Percentiles rank a stretch among this genome's conserved stretches.
Evolutionary conservation across 768 basidiomycete genomes (phyloP).

Genomic region (Coprinellus aureogranulatus): DNA sequence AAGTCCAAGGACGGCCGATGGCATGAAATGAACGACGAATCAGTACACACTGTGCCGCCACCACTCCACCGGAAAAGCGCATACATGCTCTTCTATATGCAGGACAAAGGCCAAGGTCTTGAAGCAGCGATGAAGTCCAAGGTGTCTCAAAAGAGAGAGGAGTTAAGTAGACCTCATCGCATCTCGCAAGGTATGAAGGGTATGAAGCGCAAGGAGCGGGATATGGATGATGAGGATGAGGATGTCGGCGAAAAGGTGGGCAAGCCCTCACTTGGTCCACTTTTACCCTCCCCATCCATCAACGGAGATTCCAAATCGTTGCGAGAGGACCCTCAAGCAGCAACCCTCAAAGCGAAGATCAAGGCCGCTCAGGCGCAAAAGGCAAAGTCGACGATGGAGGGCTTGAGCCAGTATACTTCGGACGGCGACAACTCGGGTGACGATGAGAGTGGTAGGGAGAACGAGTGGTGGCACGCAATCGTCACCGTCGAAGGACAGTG

Average conservation of each 20-base stretch:
- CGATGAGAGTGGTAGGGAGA: conserved; percentile 15
- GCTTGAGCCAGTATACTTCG: conserved; percentile 28
- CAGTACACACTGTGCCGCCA: conserved; percentile 45
- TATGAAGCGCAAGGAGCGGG: conserved; percentile 34
- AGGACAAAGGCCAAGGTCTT: conserved; percentile 71
- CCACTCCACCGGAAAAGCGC: conserved; percentile 74
- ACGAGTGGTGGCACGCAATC: not conserved
- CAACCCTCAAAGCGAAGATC: conserved; percentile 30
- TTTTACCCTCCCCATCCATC: conserved; percentile 50
- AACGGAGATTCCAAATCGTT: conserved; percentile 24
- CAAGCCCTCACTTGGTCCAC: conserved; percentile 62
- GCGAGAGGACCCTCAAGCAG: conserved; percentile 31
- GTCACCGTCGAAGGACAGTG: conserved; percentile 4
- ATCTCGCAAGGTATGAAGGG: conserved; percentile 55
- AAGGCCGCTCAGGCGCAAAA: conserved; percentile 19
- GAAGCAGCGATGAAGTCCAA: conserved; percentile 55
- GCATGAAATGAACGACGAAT: conserved; percentile 95
- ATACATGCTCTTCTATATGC: conserved; percentile 91
- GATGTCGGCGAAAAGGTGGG: conserved; percentile 50
- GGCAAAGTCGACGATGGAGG: conserved; percentile 22
- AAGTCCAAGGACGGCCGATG: conserved; percentile 68
- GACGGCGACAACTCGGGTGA: conserved; percentile 18
- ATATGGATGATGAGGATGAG: conserved; percentile 44
- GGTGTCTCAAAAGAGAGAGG: conserved; percentile 19
- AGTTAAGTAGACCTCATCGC: conserved; percentile 30